Evolutionary conservation across 352 stramenopile species (phyloP).

Genomic region (Phytophthora chlamydospora): DNA sequence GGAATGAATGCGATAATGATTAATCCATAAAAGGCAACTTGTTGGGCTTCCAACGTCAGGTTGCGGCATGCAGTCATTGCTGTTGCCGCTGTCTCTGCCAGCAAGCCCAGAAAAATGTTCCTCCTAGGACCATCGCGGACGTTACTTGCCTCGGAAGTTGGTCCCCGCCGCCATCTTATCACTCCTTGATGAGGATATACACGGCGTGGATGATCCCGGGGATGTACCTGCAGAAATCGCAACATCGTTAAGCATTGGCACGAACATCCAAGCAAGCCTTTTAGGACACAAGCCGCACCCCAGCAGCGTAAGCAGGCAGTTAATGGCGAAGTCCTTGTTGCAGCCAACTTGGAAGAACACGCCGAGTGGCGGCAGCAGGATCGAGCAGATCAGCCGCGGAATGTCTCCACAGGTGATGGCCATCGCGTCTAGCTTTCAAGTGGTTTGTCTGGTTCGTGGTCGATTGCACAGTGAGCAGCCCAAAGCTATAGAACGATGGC

Average conservation of each 20-base stretch:
- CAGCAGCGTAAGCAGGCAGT: constrained; percentile 55
- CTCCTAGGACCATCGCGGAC: too few species aligned
- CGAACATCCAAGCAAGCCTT: too few species aligned
- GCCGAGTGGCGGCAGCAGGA: constrained; percentile 48
- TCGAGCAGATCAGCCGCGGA: constrained; percentile 51
- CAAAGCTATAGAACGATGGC: neutral
- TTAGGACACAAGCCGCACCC: constrained; percentile 21
- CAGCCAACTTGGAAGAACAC: constrained; percentile 52
- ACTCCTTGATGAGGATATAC: constrained; percentile 61
- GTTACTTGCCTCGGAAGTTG: neutral
- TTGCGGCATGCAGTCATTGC: neutral
- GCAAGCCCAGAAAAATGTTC: too few species aligned
- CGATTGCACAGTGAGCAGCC: constrained; percentile 23
- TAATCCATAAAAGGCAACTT: constrained; percentile 4
- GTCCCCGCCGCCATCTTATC: constrained; percentile 6
- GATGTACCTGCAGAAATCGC: constrained; percentile 49
- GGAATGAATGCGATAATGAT: constrained; percentile 8
- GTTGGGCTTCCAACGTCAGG: neutral
- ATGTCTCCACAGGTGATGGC: constrained; percentile 61
- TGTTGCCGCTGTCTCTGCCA: neutral
- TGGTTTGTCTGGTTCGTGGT: neutral
- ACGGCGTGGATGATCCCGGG: constrained; percentile 53
- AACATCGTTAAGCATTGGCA: too few species aligned
- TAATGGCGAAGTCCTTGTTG: constrained; percentile 55
- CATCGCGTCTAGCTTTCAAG: constrained; percentile 28